Evolutionary conservation across 441 rosid genomes (phyloP), one percentile per base, ranked within the genome.

Genomic region (Syzygium malaccense): DNA sequence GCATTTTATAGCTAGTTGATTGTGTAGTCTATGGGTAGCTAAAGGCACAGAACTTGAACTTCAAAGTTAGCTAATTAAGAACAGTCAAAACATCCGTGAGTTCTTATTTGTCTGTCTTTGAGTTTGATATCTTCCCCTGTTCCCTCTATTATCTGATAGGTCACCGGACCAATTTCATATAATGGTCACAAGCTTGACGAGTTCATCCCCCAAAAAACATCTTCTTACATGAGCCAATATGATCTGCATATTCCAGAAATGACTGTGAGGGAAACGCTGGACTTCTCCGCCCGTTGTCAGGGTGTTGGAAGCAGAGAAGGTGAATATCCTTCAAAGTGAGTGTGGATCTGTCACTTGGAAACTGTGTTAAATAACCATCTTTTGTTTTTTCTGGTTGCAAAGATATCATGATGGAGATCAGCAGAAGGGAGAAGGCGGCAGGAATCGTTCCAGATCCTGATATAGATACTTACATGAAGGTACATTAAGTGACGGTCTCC

Each of bases 391-490:
- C 7, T 79, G 71, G 10, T 58, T 75, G 86, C 57, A 87, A 89
- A 95, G 97, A 94, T 14, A 90, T 91, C 5, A 92, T 95, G 93
- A 92, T 56, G 68, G 96, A 96, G 91, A 94, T 96, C 62, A 92
- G 88, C 88, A 92, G 90, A 90, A 94, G 92, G 78, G 97, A 96
- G 89, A 95, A 94, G 87, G 89, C 92, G 49, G 91, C 89, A 85
- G 95, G 92, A 60, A 93, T 95, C 13, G 57, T 93, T 68, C 98
- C 98, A 19, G 96, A 96, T 86, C 93, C 93, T 64, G 92, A 90
- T 85, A 90, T 94, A 64, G 97, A 96, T 90, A 92, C 96, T 45
- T 96, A 94, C 90, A 95, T 95, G 98, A 95, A 96, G 97, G 98
- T 94, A 86, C 55, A 32, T 55, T 28, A 8, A 37, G 32, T 85